A percentile compares a stretch with the other conserved stretches of the same genome.
Conservation (phyloP, 345 rosid species). For the Triadica sebifera region DNA sequence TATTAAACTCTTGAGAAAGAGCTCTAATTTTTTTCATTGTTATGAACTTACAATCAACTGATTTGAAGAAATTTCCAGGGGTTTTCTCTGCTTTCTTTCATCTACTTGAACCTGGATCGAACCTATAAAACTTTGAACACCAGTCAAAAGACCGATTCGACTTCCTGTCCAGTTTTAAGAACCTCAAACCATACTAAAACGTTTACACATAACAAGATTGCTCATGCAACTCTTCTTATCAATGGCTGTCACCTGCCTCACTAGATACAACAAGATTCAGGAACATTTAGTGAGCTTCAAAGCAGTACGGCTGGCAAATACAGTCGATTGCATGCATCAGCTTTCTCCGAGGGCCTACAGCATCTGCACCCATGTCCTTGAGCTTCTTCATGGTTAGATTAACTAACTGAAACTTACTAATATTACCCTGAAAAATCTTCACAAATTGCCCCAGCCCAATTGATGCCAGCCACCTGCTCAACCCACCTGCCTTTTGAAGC, state of each 20-base stretch:
- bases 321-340: constrained; percentile 88
- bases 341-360: constrained; percentile 94
- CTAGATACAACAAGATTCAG: background rate
- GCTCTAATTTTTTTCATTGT: too few relatives aligned
- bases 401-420: constrained; percentile 70
- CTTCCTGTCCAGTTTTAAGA: too few relatives aligned
- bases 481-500: constrained; percentile 73
- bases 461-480: constrained; percentile 70
- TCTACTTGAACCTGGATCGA: background rate
- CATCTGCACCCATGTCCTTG: constrained; percentile 90
- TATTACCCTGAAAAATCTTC: constrained; percentile 54
- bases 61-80: constrained; percentile 13
- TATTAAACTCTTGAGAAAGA: too few relatives aligned
- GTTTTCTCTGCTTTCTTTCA: background rate
- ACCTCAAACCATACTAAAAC: too few relatives aligned
- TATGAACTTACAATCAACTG: too few relatives aligned
- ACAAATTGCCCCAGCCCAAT: constrained; percentile 80
- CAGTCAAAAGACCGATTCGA: too few relatives aligned
- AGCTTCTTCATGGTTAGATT: constrained; percentile 88
- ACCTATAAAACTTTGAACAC: too few relatives aligned
- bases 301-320: constrained; percentile 63
- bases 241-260: background rate
- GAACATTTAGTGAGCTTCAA: constrained; percentile 29
- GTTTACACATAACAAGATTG: too few relatives aligned
- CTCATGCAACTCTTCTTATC: background rate